These are phyloP conservation scores for Arachis hypogaea DNA, from an alignment of 306 rosid genomes.

Conservation along the genomic window DNA sequence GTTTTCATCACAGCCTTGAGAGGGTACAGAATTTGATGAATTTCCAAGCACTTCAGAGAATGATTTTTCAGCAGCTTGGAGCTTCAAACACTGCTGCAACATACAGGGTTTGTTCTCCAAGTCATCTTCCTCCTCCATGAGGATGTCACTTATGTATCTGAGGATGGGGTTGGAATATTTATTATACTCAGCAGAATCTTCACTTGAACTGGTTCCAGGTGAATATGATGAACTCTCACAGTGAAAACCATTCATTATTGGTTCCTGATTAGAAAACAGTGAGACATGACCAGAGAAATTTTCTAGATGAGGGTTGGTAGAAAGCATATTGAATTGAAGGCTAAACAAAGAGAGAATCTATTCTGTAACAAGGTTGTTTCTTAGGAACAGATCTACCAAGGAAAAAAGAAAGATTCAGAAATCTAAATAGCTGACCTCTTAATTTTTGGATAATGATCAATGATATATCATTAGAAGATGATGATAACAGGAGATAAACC, in stretches of 20 bases:
- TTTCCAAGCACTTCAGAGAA: constrained; percentile 69
- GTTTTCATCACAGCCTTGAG: constrained; percentile 32
- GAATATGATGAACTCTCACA: constrained; percentile 39
- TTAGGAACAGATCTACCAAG: constrained; percentile 17
- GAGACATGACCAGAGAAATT: constrained; percentile 37
- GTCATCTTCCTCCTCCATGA: constrained; percentile 80
- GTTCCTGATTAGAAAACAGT: constrained; percentile 32
- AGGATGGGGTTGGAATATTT: constrained; percentile 58
- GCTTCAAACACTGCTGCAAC: constrained; percentile 75
- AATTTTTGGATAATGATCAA: neutral
- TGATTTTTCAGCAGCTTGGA: constrained; percentile 86
- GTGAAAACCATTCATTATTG: constrained; percentile 32
- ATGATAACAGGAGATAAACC: constrained; percentile 11
- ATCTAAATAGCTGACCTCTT: constrained; percentile 6
- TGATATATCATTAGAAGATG: constrained; percentile 15
- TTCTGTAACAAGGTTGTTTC: neutral
- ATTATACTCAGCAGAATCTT: constrained; percentile 39
- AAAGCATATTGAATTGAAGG: constrained; percentile 37
- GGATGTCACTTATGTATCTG: constrained; percentile 69
- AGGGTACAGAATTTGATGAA: constrained; percentile 42
- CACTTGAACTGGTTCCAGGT: constrained; percentile 43
- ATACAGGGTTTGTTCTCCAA: constrained; percentile 71
- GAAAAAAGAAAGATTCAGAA: neutral
- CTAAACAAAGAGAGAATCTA: neutral
- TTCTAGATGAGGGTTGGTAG: constrained; percentile 46